Evolutionary conservation across 768 basidiomycete genomes (phyloP).

Genomic region (Pseudohyphozyma bogoriensis): DNA sequence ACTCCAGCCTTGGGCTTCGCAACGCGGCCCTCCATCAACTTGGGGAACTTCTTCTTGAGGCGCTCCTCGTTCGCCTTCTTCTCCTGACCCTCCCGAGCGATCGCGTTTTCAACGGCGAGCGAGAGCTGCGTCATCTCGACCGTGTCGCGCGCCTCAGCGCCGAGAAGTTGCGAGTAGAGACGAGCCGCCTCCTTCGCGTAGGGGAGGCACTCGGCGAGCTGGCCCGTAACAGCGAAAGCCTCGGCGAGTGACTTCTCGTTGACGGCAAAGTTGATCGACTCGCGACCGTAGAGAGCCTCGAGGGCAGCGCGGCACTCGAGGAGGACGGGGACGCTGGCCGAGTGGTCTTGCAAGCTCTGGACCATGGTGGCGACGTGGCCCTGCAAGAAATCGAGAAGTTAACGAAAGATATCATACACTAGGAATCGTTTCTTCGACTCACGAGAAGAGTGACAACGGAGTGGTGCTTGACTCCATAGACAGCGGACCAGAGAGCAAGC

Average conservation of each 20-base stretch:
- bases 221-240: slow-evolving; percentile 37
- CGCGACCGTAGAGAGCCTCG: slow-evolving; percentile 36
- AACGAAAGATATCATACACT: background rate
- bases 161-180: slow-evolving; percentile 38
- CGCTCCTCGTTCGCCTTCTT: slow-evolving; percentile 32
- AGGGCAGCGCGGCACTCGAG: slow-evolving; percentile 33
- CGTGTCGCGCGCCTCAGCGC: slow-evolving; percentile 38
- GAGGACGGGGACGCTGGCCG: slow-evolving; percentile 36
- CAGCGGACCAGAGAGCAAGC: slow-evolving; percentile 38
- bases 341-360: slow-evolving; percentile 30
- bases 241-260: slow-evolving; percentile 39
- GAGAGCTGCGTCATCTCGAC: slow-evolving; percentile 38
- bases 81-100: slow-evolving; percentile 35
- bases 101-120: slow-evolving; percentile 35
- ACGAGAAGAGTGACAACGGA: slow-evolving; percentile 39
- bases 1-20: background rate
- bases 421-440: slow-evolving; percentile 28
- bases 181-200: slow-evolving; percentile 33
- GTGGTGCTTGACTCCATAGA: slow-evolving; percentile 41
- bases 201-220: slow-evolving; percentile 36
- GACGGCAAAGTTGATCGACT: slow-evolving; percentile 38
- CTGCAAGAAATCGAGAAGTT: slow-evolving; percentile 20
- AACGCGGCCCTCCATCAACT: slow-evolving; percentile 5
- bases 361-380: slow-evolving; percentile 38
- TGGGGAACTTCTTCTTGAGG: slow-evolving; percentile 23